These are phyloP conservation scores for Pseudocercospora pini-densiflorae DNA, from an alignment of 2,329 filamentous ascomycete genomes.

Conservation along the genomic window DNA sequence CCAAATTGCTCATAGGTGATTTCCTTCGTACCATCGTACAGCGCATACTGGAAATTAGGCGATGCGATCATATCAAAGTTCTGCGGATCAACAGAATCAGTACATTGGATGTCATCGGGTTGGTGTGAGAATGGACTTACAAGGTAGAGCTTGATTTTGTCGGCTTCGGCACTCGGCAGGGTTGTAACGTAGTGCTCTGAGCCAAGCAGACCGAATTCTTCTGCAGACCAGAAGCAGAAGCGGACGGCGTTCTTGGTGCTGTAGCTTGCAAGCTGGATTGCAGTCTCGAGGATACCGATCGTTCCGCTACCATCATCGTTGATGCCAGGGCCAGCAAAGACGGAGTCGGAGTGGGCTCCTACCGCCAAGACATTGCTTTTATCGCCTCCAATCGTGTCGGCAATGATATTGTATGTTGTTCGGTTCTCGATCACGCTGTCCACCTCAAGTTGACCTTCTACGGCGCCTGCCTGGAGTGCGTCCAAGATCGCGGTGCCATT, in stretches of 20 bases:
- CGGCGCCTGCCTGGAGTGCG: slow-evolving; percentile 53
- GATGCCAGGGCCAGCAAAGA: slow-evolving; percentile 69
- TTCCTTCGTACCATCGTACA: slow-evolving; percentile 56
- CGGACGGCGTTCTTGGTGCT: slow-evolving; percentile 72
- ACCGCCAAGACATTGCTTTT: slow-evolving; percentile 63
- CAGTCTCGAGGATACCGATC: slow-evolving; percentile 63
- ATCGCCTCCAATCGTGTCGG: slow-evolving; percentile 63
- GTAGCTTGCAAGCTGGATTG: slow-evolving; percentile 69
- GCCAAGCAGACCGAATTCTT: slow-evolving; percentile 67
- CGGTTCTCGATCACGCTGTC: slow-evolving; percentile 52
- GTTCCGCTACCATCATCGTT: slow-evolving; percentile 78
- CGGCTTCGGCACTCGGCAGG: slow-evolving; percentile 50
- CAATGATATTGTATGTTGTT: slow-evolving; percentile 62
- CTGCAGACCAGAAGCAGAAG: slow-evolving; percentile 69
- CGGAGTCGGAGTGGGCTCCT: slow-evolving; percentile 66
- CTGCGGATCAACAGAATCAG: slow-evolving; percentile 42
- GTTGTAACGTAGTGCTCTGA: slow-evolving; percentile 59
- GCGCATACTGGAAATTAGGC: slow-evolving; percentile 61
- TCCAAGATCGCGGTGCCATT: slow-evolving; percentile 63
- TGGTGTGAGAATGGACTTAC: no score
- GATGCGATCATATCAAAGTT: slow-evolving; percentile 75
- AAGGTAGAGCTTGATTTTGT: slow-evolving; percentile 56
- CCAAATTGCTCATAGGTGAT: neutral
- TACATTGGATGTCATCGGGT: no score
- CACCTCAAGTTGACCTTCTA: slow-evolving; percentile 48